Conservation (phyloP, 2,329 filamentous ascomycete genomes). For the Penicillium sp. region DNA sequence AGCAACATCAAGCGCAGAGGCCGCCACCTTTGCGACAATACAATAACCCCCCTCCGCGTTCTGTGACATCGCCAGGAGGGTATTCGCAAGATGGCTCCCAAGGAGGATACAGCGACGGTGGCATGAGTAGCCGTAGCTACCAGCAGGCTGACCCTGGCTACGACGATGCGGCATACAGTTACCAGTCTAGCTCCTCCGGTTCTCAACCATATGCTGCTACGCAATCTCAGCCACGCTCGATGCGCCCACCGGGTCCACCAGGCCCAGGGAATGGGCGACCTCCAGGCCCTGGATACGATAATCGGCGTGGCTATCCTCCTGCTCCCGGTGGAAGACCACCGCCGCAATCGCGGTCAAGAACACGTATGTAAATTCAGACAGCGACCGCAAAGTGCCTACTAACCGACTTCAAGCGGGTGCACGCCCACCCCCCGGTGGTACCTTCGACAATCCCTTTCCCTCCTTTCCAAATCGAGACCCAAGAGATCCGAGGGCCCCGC, state of each 20-base stretch:
- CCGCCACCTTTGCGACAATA: conserved; percentile 38
- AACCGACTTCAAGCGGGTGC: conserved; percentile 17
- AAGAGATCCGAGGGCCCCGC: conserved; percentile 1
- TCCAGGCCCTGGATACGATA: conserved; percentile 24
- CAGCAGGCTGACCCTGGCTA: conserved; percentile 28
- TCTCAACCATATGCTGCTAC: conserved; percentile 29
- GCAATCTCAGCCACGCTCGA: conserved; percentile 32
- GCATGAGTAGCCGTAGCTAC: conserved; percentile 28
- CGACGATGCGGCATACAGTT: conserved; percentile 29
- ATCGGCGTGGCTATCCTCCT: conserved; percentile 27
- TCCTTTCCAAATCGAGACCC: conserved; percentile 31
- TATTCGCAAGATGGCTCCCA: conserved; percentile 30
- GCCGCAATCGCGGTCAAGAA: conserved; percentile 33
- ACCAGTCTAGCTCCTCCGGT: conserved; percentile 28
- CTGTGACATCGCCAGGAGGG: conserved; percentile 25
- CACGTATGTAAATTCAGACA: conserved; percentile 31
- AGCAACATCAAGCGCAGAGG: conserved; percentile 31
- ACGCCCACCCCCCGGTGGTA: conserved; percentile 39
- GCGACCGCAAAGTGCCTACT: conserved; percentile 2
- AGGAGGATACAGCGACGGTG: conserved; percentile 29
- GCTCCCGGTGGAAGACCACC: conserved; percentile 31
- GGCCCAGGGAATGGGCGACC: conserved; percentile 31
- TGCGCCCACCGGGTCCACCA: conserved; percentile 33
- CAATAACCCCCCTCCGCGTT: conserved; percentile 19
- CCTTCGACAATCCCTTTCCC: conserved; percentile 54